phyloP scores from a whole-genome alignment of 1,139 yeast genomes.

The Suhomyces atakaporum region DNA sequence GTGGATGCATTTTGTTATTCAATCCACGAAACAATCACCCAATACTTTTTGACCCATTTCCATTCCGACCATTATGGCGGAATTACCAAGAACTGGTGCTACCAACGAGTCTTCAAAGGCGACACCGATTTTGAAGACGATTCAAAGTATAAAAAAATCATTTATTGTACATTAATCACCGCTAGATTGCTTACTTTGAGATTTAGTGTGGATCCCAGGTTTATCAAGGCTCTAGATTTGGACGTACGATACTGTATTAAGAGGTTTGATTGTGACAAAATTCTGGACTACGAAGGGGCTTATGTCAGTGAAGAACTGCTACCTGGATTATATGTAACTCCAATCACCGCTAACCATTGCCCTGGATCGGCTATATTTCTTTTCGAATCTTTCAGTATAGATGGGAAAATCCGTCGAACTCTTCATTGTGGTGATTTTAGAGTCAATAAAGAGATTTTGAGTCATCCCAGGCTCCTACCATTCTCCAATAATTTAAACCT shows the following conservation, averaged over 20 bases:
- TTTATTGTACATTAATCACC: constrained; percentile 75
- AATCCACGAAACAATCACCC: constrained; percentile 44
- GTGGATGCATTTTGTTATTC: constrained; percentile 72
- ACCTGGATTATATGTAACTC: constrained; percentile 58
- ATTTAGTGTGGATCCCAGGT: constrained; percentile 57
- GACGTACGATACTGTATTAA: constrained; percentile 39
- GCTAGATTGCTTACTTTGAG: constrained; percentile 54
- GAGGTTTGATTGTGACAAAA: constrained; percentile 12
- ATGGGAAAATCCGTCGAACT: constrained; percentile 32
- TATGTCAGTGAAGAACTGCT: not conserved
- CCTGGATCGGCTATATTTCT: constrained; percentile 89
- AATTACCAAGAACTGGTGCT: constrained; percentile 70
- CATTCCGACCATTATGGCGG: constrained; percentile 96
- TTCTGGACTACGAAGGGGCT: constrained; percentile 4
- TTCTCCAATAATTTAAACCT: constrained; percentile 28
- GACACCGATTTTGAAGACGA: constrained; percentile 36
- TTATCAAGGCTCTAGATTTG: constrained; percentile 49
- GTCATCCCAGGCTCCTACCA: constrained; percentile 31
- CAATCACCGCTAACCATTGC: constrained; percentile 89
- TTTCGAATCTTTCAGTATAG: constrained; percentile 53
- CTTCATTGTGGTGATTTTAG: constrained; percentile 95
- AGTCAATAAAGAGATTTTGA: constrained; percentile 53
- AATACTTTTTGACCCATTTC: constrained; percentile 75
- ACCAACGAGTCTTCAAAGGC: constrained; percentile 39
- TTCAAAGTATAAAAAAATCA: constrained; percentile 43